phyloP scores from a whole-genome alignment of 352 stramenopile species.

The Phytopythium cucurbitacearum region DNA sequence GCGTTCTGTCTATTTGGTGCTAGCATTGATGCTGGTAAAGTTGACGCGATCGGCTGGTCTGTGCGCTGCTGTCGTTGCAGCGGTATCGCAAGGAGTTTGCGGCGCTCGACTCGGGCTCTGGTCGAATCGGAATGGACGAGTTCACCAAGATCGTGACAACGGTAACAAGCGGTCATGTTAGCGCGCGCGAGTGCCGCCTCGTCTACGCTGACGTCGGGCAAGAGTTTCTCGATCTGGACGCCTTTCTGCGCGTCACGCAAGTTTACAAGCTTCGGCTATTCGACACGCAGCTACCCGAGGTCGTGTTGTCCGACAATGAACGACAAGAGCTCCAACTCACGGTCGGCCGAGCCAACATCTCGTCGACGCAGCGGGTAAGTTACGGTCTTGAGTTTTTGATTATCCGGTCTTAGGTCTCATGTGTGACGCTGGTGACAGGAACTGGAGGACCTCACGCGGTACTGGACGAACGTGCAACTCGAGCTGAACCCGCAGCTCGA shows the following conservation, averaged over 20 bases:
- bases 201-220: slow-evolving; percentile 60
- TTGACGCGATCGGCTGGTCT: not conserved
- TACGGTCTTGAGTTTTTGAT: too few relatives aligned
- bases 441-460: slow-evolving; percentile 59
- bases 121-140: slow-evolving; percentile 60
- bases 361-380: slow-evolving; percentile 31
- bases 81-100: slow-evolving; percentile 51
- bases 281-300: slow-evolving; percentile 39
- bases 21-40: not conserved
- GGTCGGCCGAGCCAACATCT: slow-evolving; percentile 49
- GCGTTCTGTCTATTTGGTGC: slow-evolving; percentile 2
- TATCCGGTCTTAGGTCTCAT: not conserved
- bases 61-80: slow-evolving; percentile 10
- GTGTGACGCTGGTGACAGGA: slow-evolving; percentile 19
- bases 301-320: slow-evolving; percentile 45
- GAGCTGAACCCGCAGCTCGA: slow-evolving; percentile 53
- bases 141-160: slow-evolving; percentile 72
- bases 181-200: slow-evolving; percentile 46
- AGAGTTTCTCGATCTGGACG: slow-evolving; percentile 55
- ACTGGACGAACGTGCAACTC: slow-evolving; percentile 46
- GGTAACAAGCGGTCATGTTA: slow-evolving; percentile 44
- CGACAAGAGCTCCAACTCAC: slow-evolving; percentile 41
- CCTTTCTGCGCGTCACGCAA: slow-evolving; percentile 46
- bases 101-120: slow-evolving; percentile 29
- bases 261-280: slow-evolving; percentile 59